phyloP scores from a whole-genome alignment of 495 filamentous ascomycete genomes.

The Hypoxylon fuscum region DNA sequence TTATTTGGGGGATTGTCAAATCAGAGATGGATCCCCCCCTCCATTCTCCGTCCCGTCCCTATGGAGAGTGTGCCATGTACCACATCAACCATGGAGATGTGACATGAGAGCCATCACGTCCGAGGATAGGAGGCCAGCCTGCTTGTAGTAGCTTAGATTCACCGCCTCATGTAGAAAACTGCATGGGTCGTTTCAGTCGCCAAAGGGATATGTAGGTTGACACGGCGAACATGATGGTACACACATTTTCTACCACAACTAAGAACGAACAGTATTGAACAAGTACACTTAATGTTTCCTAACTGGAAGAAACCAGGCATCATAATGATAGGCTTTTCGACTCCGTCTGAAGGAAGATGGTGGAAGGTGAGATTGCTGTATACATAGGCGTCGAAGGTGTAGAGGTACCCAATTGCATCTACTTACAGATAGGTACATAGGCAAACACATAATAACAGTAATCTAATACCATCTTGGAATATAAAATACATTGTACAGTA shows the following conservation, averaged over 20 bases:
- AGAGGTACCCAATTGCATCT: too few species aligned
- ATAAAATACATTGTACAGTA: too few species aligned
- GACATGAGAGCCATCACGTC: too few species aligned
- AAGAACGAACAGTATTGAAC: constrained; percentile 3
- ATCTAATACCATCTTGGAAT: too few species aligned
- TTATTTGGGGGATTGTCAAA: constrained; percentile 54
- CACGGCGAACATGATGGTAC: constrained; percentile 16
- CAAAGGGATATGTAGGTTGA: constrained; percentile 4
- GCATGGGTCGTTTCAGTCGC: constrained; percentile 19
- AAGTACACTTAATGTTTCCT: too few species aligned
- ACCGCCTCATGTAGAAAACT: constrained; percentile 26
- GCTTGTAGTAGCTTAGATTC: constrained; percentile 19
- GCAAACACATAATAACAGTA: too few species aligned
- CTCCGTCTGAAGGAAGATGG: too few species aligned
- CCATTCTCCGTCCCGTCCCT: constrained; percentile 35
- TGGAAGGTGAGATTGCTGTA: too few species aligned
- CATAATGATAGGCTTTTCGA: too few species aligned
- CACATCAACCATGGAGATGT: constrained; percentile 10
- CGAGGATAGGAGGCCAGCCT: constrained; percentile 20
- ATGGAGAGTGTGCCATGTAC: constrained; percentile 9
- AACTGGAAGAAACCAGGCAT: constrained; percentile 2
- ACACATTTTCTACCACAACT: constrained; percentile 9
- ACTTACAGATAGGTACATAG: too few species aligned
- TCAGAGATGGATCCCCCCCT: constrained; percentile 45
- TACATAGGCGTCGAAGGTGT: too few species aligned